phyloP scores from a whole-genome alignment of 768 basidiomycete genomes.

The Auricularia sp. region DNA sequence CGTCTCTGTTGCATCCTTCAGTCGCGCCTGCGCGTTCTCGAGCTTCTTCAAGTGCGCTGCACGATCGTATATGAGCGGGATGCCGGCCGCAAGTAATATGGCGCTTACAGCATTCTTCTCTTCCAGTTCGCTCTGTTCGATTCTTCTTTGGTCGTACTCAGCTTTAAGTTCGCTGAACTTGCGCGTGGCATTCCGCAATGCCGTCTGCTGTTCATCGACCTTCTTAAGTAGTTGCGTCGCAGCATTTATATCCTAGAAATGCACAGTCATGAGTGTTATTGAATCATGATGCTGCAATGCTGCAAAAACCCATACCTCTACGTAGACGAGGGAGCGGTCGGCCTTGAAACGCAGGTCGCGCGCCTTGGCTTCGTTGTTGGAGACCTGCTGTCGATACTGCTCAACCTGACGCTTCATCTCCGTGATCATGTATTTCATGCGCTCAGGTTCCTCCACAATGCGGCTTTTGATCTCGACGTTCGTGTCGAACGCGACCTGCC shows the following conservation, averaged over 20 bases:
- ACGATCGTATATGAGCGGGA: not conserved
- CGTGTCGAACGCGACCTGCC: constrained; percentile 45
- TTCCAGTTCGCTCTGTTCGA: constrained; percentile 60
- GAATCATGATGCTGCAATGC: no score
- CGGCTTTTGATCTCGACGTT: constrained; percentile 57
- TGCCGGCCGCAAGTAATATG: not conserved
- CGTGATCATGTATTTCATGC: constrained; percentile 72
- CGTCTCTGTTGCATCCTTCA: constrained; percentile 67
- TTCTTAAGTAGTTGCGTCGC: constrained; percentile 70
- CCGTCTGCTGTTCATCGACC: constrained; percentile 54
- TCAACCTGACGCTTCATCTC: constrained; percentile 58
- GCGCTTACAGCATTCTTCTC: constrained; percentile 48
- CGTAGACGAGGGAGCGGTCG: constrained; percentile 56
- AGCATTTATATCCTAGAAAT: constrained; percentile 51
- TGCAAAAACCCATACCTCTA: constrained; percentile 41
- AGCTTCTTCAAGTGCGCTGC: constrained; percentile 77
- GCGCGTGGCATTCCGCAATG: constrained; percentile 56
- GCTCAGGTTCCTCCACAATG: constrained; percentile 86
- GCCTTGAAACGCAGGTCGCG: constrained; percentile 71
- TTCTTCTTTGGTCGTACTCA: constrained; percentile 58
- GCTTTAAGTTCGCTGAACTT: constrained; percentile 59
- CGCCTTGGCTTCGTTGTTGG: constrained; percentile 58
- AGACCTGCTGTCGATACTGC: constrained; percentile 61
- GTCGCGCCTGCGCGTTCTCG: constrained; percentile 70
- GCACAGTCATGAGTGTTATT: no score